Conservation (phyloP, 2,329 filamentous ascomycete species). For the Blastomyces percursus region DNA sequence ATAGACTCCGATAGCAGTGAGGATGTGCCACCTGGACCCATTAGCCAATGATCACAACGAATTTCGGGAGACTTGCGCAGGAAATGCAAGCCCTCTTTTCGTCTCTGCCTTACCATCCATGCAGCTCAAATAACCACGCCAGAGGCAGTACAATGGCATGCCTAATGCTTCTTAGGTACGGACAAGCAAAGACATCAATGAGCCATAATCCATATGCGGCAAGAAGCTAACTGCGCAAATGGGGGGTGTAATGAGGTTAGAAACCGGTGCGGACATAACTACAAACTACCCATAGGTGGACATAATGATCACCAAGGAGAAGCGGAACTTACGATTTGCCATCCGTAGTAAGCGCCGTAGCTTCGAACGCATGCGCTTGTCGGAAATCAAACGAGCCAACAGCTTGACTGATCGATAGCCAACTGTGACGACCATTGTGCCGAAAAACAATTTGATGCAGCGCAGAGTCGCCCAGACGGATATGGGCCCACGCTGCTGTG, state of each 20-base stretch:
- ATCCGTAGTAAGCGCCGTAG: slow-evolving; percentile 4
- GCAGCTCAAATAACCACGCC: slow-evolving; percentile 20
- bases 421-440: slow-evolving; percentile 9
- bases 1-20: slow-evolving; percentile 12
- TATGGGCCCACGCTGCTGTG: slow-evolving; percentile 10
- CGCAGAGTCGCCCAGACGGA: slow-evolving; percentile 9
- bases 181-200: slow-evolving; percentile 18
- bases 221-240: slow-evolving; percentile 6
- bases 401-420: slow-evolving; percentile 8
- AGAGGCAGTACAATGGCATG: slow-evolving; percentile 14
- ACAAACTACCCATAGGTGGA: background rate
- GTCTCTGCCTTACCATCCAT: slow-evolving; percentile 17
- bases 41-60: background rate
- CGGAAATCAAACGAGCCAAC: slow-evolving; percentile 5
- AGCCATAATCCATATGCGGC: slow-evolving; percentile 15
- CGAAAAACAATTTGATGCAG: slow-evolving; percentile 12
- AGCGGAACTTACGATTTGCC: slow-evolving; percentile 4
- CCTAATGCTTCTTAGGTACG: slow-evolving; percentile 13
- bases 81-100: background rate
- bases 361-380: slow-evolving; percentile 7
- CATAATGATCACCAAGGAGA: background rate
- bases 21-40: slow-evolving; percentile 13
- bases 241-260: too few species aligned
- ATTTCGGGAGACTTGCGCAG: background rate
- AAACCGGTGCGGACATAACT: too few species aligned